Base-by-base conservation (phyloP, 2,329 filamentous ascomycete species). In the Ophiobolus disseminans region DNA sequence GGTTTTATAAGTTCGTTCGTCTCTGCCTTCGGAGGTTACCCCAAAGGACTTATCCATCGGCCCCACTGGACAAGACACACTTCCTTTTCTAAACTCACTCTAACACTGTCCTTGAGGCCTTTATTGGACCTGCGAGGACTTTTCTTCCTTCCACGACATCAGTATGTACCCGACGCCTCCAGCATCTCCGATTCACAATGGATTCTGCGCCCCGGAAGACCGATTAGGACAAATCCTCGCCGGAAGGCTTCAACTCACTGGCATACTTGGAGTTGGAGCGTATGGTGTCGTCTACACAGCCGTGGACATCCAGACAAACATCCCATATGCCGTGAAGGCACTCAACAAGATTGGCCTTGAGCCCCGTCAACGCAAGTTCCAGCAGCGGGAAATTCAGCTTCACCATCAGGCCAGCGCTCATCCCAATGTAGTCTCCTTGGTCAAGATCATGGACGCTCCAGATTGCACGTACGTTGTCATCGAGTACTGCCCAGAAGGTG, bases 271-370 rank as follows among this genome's bases (percentile, higher is more conserved):
- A 58, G 90, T 93, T 40, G 94, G 94, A 63, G 94, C 94, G 48
- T 99, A 99, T 75, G 94, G 94, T 58, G 92, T 97, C 32, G 94
- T 99, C 20, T 97, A 97, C 78, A 86, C 87, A 58, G 92, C 92
- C 66, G 80, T 89, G 76, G 92, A 94, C 77, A 84, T 93, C 70
- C 87, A 87, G 72, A 93, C 86, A 61, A 84, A 88, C 71, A 83
- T 86, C 49, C 86, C 85, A 58, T 99, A 96, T 80, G 94, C 94
- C 57, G 93, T 99, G 70, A 99, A 99, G 82, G 93, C 92, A 53
- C 83, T 99, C 70, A 94, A 91, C 86, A 97, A 96, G 77, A 82
- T 87, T 75, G 94, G 93, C 74, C 80, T 97, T 79, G 92, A 97
- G 76, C 81, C 84, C 64, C 86, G 93, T 62, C 92, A 97, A 73